These are phyloP conservation scores for Camellia granthamiana DNA, from an alignment of 148 eudicot species.

Conservation along the genomic window DNA sequence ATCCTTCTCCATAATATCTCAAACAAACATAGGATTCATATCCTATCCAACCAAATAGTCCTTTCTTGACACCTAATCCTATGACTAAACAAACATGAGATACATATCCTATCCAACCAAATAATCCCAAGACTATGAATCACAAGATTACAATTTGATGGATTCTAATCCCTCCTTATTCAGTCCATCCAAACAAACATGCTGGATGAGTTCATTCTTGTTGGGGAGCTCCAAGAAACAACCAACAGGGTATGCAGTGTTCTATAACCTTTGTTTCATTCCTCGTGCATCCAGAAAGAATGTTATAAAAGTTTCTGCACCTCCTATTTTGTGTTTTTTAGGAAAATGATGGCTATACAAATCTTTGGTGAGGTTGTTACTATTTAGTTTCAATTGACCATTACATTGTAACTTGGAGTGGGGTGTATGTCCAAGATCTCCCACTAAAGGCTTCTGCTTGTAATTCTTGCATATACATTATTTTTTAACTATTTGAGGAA, in stretches of 20 bases:
- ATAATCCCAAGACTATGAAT: too few relatives aligned
- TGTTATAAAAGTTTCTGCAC: background rate
- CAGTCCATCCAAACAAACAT: too few relatives aligned
- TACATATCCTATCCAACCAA: too few relatives aligned
- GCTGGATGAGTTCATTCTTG: constrained; percentile 25
- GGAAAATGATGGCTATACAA: background rate
- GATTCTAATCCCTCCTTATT: too few relatives aligned
- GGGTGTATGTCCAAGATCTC: background rate
- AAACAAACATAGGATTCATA: too few relatives aligned
- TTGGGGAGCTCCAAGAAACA: constrained; percentile 31
- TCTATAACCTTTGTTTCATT: background rate
- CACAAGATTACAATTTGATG: too few relatives aligned
- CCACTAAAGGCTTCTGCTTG: background rate
- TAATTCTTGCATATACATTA: background rate
- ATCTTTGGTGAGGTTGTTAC: background rate
- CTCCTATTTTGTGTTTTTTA: background rate
- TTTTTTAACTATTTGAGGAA: background rate
- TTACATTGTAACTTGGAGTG: background rate
- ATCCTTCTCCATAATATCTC: too few relatives aligned
- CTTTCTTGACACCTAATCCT: too few relatives aligned
- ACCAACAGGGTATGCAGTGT: constrained; percentile 24
- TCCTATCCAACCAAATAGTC: too few relatives aligned
- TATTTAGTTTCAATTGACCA: background rate
- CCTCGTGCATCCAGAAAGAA: background rate
- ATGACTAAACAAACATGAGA: too few relatives aligned